Evolutionary conservation across 2,329 filamentous ascomycete genomes (phyloP).

Genomic region (Pseudophaeomoniella oleicola): DNA sequence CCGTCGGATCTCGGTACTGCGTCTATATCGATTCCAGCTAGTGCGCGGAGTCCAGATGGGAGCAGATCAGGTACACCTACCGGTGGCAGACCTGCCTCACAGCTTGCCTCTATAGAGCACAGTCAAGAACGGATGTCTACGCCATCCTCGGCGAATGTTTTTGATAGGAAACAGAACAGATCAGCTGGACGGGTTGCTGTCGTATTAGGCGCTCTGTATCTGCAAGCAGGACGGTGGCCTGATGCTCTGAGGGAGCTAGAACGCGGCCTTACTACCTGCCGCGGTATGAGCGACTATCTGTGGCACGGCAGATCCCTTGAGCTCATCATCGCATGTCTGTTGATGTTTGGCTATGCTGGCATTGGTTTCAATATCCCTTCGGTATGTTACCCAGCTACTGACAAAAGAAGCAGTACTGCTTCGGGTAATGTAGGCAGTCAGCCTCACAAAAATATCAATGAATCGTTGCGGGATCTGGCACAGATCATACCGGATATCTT

Average conservation of each 20-base stretch:
- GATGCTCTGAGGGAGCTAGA: slow-evolving; percentile 74
- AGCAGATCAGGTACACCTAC: neutral
- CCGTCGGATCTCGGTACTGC: neutral
- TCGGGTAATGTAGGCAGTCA: slow-evolving; percentile 1
- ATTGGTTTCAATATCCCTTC: slow-evolving; percentile 49
- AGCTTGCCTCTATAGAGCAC: slow-evolving; percentile 15
- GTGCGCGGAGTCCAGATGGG: neutral
- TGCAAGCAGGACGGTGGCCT: slow-evolving; percentile 78
- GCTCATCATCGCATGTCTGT: slow-evolving; percentile 64
- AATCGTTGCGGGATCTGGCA: slow-evolving; percentile 17
- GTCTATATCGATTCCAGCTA: neutral
- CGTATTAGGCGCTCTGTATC: slow-evolving; percentile 69
- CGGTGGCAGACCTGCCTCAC: neutral
- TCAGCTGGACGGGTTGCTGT: slow-evolving; percentile 68
- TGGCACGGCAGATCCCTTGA: slow-evolving; percentile 96
- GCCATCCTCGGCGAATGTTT: slow-evolving; percentile 59
- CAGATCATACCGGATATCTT: slow-evolving; percentile 55
- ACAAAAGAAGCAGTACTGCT: slow-evolving; percentile 1
- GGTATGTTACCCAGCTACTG: slow-evolving; percentile 4
- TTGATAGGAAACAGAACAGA: slow-evolving; percentile 65
- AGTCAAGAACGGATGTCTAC: slow-evolving; percentile 47
- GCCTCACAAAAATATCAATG: slow-evolving; percentile 2
- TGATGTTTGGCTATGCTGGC: slow-evolving; percentile 72
- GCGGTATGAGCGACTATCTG: slow-evolving; percentile 75
- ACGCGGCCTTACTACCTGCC: slow-evolving; percentile 64